Evolutionary conservation across 306 rosid species (phyloP).

Genomic region (Prunus mongolica): DNA sequence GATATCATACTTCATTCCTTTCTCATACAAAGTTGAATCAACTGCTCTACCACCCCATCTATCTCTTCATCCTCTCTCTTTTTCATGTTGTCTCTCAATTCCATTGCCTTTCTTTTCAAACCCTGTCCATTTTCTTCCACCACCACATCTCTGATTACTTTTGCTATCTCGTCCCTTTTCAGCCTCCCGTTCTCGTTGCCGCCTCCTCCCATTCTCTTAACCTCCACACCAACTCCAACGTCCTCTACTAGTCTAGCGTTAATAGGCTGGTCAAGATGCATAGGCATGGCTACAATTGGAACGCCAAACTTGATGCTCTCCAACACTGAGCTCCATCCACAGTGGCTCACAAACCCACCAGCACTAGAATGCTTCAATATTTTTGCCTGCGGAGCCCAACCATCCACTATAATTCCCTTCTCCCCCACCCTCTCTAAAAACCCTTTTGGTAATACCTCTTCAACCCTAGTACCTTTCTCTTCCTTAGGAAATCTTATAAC

Average conservation of each 20-base stretch:
- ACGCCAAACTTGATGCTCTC: conserved; percentile 33
- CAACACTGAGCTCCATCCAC: conserved; percentile 30
- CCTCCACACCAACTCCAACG: conserved; percentile 13
- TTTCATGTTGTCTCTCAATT: neutral
- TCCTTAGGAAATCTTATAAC: conserved; percentile 23
- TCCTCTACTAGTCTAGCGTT: conserved; percentile 22
- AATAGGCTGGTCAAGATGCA: conserved; percentile 24
- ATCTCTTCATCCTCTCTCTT: conserved; percentile 18
- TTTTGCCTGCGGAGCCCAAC: conserved; percentile 21
- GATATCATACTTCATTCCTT: neutral
- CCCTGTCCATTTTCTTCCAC: neutral
- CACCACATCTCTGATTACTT: conserved; percentile 7
- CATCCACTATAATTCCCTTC: conserved; percentile 24
- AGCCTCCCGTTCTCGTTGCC: neutral
- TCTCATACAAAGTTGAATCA: conserved; percentile 5
- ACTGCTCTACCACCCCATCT: conserved; percentile 9
- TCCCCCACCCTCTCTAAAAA: conserved; percentile 25
- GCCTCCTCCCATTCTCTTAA: conserved; percentile 2
- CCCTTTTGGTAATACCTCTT: conserved; percentile 21
- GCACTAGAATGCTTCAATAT: conserved; percentile 4
- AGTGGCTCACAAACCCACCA: conserved; percentile 23
- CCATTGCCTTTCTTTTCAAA: conserved; percentile 9
- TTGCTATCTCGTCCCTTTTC: neutral
- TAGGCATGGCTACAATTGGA: conserved; percentile 26
- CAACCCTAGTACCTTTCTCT: neutral